Conservation (phyloP, 2,329 filamentous ascomycete genomes). For the Xylariales sp. region DNA sequence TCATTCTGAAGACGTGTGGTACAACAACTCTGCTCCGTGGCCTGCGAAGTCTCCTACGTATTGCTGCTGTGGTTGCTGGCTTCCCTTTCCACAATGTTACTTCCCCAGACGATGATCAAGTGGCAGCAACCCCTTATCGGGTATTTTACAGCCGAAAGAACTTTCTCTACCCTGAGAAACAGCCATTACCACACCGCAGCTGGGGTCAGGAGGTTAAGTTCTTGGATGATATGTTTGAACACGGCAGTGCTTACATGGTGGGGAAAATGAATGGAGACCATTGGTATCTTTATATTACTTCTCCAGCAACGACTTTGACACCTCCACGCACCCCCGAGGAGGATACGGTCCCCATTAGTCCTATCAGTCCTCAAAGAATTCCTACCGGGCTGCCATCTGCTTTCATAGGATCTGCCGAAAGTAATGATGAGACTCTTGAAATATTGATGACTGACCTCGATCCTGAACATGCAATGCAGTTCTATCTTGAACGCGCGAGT, state of each 20-base stretch:
- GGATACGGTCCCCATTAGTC: slow-evolving; percentile 31
- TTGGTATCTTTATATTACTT: slow-evolving; percentile 97
- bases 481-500: slow-evolving; percentile 71
- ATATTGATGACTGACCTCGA: slow-evolving; percentile 71
- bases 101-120: slow-evolving; percentile 61
- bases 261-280: slow-evolving; percentile 99
- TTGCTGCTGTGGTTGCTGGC: slow-evolving; percentile 82
- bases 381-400: slow-evolving; percentile 41
- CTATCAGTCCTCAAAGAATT: slow-evolving; percentile 49
- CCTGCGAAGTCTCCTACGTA: slow-evolving; percentile 85
- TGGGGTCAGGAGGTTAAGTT: slow-evolving; percentile 96
- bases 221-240: slow-evolving; percentile 84
- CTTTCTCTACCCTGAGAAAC: slow-evolving; percentile 91
- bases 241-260: slow-evolving; percentile 97
- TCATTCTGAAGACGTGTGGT: slow-evolving; percentile 97
- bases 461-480: slow-evolving; percentile 64
- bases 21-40: slow-evolving; percentile 92
- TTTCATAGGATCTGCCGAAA: slow-evolving; percentile 33
- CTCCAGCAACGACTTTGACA: slow-evolving; percentile 73
- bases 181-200: slow-evolving; percentile 91
- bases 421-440: slow-evolving; percentile 72
- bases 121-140: slow-evolving; percentile 83
- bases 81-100: slow-evolving; percentile 76
- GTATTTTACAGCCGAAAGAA: slow-evolving; percentile 99
- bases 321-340: slow-evolving; percentile 73